Conservation (phyloP, 1,139 yeast species). For the Petasospora fabianii region DNA sequence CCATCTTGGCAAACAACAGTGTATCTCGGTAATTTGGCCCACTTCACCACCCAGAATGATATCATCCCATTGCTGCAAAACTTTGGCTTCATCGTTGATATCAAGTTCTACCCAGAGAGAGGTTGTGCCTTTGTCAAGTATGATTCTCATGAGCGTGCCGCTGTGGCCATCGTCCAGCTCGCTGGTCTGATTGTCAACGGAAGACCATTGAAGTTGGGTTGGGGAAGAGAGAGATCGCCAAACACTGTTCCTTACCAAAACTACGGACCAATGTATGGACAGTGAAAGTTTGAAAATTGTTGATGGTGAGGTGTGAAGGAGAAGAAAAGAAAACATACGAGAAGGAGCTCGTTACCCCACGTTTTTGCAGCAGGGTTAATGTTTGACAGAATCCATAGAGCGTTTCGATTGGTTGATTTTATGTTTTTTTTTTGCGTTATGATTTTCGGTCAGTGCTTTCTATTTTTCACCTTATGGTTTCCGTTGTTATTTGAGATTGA, state of each 20-base stretch:
- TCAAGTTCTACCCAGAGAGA: conserved; percentile 76
- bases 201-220: conserved; percentile 76
- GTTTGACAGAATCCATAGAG: neutral
- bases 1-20: conserved; percentile 89
- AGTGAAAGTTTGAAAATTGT: too few species aligned
- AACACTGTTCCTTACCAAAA: conserved; percentile 37
- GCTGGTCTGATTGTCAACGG: conserved; percentile 76
- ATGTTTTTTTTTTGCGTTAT: neutral
- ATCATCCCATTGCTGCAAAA: conserved; percentile 72
- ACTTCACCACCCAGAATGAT: conserved; percentile 68
- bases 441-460: neutral
- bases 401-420: neutral
- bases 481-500: too few species aligned
- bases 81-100: conserved; percentile 79
- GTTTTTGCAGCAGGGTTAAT: too few species aligned
- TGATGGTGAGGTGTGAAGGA: too few species aligned
- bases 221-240: conserved; percentile 69
- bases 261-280: too few species aligned
- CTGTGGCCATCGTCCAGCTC: conserved; percentile 79
- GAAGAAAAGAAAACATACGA: neutral
- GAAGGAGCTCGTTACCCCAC: too few species aligned
- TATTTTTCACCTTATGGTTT: neutral
- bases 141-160: conserved; percentile 85
- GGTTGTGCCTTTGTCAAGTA: conserved; percentile 85
- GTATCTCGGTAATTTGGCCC: conserved; percentile 82